Percentiles rank a stretch among this genome's conserved stretches.
These are phyloP conservation scores for Cutaneotrichosporon mucoides DNA, from an alignment of 1,284 basidiomycete genomes.

Conservation along the genomic window DNA sequence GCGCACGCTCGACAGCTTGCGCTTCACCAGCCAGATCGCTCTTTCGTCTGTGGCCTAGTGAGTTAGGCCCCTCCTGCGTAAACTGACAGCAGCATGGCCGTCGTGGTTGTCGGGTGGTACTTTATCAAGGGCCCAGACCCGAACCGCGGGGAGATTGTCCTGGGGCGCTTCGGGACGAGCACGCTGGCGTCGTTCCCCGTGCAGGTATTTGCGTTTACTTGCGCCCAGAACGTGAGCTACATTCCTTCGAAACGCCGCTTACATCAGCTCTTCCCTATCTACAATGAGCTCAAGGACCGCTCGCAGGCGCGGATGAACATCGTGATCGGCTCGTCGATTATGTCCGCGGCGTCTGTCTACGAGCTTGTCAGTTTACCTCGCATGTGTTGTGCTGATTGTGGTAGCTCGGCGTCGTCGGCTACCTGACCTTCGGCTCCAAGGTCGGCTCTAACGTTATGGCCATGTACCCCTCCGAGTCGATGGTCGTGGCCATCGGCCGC, in stretches of 20 bases:
- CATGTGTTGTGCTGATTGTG: too few relatives aligned
- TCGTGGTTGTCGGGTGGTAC: conserved; percentile 56
- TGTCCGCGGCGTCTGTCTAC: conserved; percentile 70
- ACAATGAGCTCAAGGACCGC: conserved; percentile 83
- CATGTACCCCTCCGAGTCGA: conserved; percentile 66
- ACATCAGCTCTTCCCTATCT: conserved; percentile 77
- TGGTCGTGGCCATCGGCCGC: conserved; percentile 89
- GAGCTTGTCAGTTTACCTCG: conserved; percentile 49
- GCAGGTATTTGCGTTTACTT: conserved; percentile 91
- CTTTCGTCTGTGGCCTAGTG: conserved; percentile 51
- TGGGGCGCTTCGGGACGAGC: conserved; percentile 37
- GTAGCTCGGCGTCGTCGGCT: conserved; percentile 56
- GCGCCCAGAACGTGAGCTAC: conserved; percentile 71
- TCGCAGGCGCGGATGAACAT: conserved; percentile 78
- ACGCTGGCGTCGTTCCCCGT: conserved; percentile 75
- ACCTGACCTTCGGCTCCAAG: conserved; percentile 89
- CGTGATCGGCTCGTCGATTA: conserved; percentile 80
- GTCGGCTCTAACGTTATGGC: conserved; percentile 88
- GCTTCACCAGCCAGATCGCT: conserved; percentile 51
- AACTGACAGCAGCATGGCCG: conserved; percentile 52
- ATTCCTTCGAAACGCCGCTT: conserved; percentile 7
- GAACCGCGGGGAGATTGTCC: conserved; percentile 38
- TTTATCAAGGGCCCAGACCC: conserved; percentile 43
- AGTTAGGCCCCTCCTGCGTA: too few relatives aligned
- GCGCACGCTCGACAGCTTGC: conserved; percentile 65